Evolutionary conservation across 352 stramenopile species (phyloP).

Genomic region (Chrysophaeum taylorii): DNA sequence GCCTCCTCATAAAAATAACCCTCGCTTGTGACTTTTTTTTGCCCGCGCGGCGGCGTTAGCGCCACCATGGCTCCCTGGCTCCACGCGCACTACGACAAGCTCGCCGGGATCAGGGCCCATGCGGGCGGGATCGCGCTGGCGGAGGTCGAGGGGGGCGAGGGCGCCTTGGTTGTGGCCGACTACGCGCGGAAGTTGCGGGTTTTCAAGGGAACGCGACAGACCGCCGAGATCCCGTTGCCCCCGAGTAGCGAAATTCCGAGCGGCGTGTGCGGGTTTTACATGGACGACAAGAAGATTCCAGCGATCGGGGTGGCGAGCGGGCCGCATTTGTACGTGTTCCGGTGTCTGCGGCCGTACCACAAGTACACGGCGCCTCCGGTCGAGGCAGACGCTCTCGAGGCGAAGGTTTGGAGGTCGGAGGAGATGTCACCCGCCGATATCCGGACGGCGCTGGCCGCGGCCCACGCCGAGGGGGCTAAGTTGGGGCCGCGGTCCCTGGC

Average conservation of each 20-base stretch:
- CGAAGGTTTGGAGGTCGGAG: not conserved
- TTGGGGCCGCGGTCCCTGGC: not conserved
- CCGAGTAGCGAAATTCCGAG: conserved; percentile 59
- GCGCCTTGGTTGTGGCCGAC: conserved; percentile 19
- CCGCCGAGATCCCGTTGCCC: conserved; percentile 59
- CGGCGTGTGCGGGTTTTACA: conserved; percentile 58
- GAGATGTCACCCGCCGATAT: not conserved
- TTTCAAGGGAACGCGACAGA: conserved; percentile 41
- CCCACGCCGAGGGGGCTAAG: not conserved
- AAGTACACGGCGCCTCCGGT: conserved; percentile 63
- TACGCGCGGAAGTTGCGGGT: conserved; percentile 17
- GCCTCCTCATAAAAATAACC: no score
- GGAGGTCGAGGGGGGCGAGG: not conserved
- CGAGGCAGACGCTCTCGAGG: conserved; percentile 42
- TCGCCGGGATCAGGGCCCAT: not conserved
- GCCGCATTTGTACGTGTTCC: conserved; percentile 68
- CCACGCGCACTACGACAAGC: not conserved
- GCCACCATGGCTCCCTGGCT: not conserved
- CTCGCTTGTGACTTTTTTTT: no score
- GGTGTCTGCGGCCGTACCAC: conserved; percentile 66
- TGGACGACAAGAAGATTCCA: conserved; percentile 54
- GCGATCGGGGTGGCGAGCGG: conserved; percentile 59
- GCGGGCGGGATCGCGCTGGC: not conserved
- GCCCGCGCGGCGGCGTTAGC: no score
- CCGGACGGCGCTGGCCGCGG: not conserved